Evolutionary conservation across 306 rosid genomes (phyloP), one percentile per base, ranked within the genome.

Genomic region (Lathyrus tuberosus): DNA sequence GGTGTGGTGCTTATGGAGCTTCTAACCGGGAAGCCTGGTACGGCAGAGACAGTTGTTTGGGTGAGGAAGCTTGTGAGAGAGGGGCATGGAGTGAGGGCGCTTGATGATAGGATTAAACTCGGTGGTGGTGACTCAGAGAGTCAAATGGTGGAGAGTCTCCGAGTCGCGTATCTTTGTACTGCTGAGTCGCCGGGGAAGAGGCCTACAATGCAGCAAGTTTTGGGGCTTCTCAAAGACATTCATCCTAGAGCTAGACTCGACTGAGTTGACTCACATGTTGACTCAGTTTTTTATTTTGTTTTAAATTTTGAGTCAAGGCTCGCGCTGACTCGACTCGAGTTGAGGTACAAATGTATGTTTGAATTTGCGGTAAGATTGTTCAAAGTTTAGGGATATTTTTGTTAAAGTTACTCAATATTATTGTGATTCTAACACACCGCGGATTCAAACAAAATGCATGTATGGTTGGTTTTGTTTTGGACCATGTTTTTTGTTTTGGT

Each of bases 1-100:
- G 99, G 99, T 15, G 96, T 89, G 68, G 92, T 94, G 43, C 65
- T 94, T 79, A 91, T 94, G 88, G 99, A 94, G 87, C 83, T 94
- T 5, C 8, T 94, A 70, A 91, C 97, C 26, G 99, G 97, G 33
- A 80, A 78, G 69, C 40, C 78, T 0, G 97, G 96, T 52, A 77
- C 92, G 28, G 95, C 96, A 33, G 97, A 94, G 84, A 88, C 85
- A 14, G 96, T 94, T 66, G 97, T 89, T 54, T 81, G 87, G 89
- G 88, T 88, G 67, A 80, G 99, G 79, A 82, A 88, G 78, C 60
- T 78, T 73, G 95, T 91, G 54, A 89, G 97, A 77, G 99, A 95
- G 41, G 85, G 92, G 3, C 73, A 76, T 2, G 88, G 79, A 0
- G 73, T 60, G 20, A 77, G 80, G 12, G 87, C 85, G 6, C 24